Base-by-base conservation (phyloP, 768 basidiomycete species). In the Chalciporus chontae region DNA sequence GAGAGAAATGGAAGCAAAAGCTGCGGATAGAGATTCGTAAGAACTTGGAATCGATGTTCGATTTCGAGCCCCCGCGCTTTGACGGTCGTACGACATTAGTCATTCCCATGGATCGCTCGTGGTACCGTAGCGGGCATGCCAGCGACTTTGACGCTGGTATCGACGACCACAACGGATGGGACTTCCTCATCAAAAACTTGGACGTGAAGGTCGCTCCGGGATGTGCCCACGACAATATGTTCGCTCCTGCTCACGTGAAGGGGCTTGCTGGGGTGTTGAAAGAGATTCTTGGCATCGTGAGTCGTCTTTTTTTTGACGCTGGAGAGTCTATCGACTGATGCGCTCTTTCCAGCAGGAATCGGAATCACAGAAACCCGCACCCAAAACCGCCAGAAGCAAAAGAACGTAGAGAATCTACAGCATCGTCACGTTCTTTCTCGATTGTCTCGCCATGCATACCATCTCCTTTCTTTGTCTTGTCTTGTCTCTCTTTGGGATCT, bases 41-140 rank as follows among this genome's bases (percentile, higher is more conserved):
- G 59, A 66, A 66, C 47, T 40, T 66, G 52, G 65, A 67, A 8
- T 64, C 57, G 5, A 66, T 66, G 66, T 66, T 67, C 47, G 66
- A 65, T 45, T 66, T 61, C 19, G 63, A 66, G 38, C 61, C 66
- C 18, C 61, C 55, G 6, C 51, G 55, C 39, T 66, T 65, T 34
- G 50, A 54, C 3, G 60, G 62, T 5, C 56, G 48, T 19, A 40
- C 65, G 9, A 66, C 56, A 8, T 56, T 66, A 32, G 34, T 67
- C 8, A 63, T 67, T 38, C 65, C 65, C 11, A 67, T 64, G 19
- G 65, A 67, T 23, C 66, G 65, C 23, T 66, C 60, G 24, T 66
- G 65, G 65, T 66, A 65, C 53, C 61, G 65, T 32, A 65, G 60
- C 26, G 64, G 64, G 3, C 38, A 58, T 14, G 58, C 61, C 15